Base-by-base conservation (phyloP, 345 rosid species). In the Murraya paniculata region DNA sequence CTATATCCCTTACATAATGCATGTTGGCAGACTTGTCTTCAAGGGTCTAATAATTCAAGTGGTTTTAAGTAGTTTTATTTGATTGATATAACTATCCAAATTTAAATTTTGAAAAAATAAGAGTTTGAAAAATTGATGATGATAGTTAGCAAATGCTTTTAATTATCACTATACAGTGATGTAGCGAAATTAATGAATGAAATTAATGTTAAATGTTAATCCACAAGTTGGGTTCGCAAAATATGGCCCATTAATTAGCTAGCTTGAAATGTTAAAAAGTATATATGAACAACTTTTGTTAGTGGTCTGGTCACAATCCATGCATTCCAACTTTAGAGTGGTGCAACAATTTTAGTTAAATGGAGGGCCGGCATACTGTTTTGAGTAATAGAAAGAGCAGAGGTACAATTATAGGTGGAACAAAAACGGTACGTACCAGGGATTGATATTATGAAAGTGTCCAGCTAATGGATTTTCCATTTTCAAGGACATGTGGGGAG, bases 261-360 rank as follows among this genome's bases (percentile, higher is more conserved):
- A 7, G 21, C 30, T 61, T 41, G n/a, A 5, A 14, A 14, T 25
- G 21, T 68, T 45, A 13, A 13, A 10, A 45, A 45, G 5, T 45
- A 45, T 3, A 13, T 45, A 45, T 45, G 50, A 45, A 3, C 50
- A 11, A 64, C 3, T 64, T 45, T 11, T 33, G 22, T 64, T 64
- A 70, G 60, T 48, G 69, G 71, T 75, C 71, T 45, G 5, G 18
- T 11, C 50, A 45, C 77, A 38, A 74, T 75, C 78, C 48, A 64
- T 64, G 59, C 78, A 75, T 64, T 64, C 71, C 13, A 64, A 41
- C 31, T 64, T 45, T 61, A 18, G 27, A 39, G 68, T 39, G 68
- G 38, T 45, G 56, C 77, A 73, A 73, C 27, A 1, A 25, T 18
- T 74, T 35, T 58, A 61, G 41, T 10, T 41, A 6, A 62, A 28